Conservation (phyloP, 805 yeast genomes). For the Ogataea trehalophila region DNA sequence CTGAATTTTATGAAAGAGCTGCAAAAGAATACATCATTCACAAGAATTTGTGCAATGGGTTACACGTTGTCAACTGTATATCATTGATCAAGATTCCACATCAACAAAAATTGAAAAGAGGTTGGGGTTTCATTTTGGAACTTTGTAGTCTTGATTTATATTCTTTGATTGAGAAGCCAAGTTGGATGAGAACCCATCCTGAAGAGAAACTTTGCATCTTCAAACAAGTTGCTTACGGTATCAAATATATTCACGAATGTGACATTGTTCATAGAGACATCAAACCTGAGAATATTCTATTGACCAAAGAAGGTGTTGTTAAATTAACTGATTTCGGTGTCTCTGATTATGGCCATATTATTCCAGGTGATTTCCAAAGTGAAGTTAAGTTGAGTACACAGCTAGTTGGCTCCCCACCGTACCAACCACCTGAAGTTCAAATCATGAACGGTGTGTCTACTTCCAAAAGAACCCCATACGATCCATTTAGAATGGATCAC, state of each 20-base stretch:
- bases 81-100: slow-evolving; percentile 58
- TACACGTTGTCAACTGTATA: slow-evolving; percentile 60
- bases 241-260: slow-evolving; percentile 62
- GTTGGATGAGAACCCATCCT: slow-evolving; percentile 51
- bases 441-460: slow-evolving; percentile 35
- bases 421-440: slow-evolving; percentile 79
- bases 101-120: slow-evolving; percentile 49
- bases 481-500: slow-evolving; percentile 68
- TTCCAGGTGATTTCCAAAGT: slow-evolving; percentile 47
- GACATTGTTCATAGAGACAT: slow-evolving; percentile 91
- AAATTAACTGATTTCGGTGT: slow-evolving; percentile 95
- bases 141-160: slow-evolving; percentile 58
- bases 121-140: slow-evolving; percentile 80
- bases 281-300: slow-evolving; percentile 88
- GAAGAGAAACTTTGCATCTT: slow-evolving; percentile 64
- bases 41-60: slow-evolving; percentile 45
- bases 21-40: slow-evolving; percentile 67
- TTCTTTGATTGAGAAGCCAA: slow-evolving; percentile 50
- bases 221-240: slow-evolving; percentile 64
- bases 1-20: slow-evolving; percentile 69
- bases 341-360: slow-evolving; percentile 61
- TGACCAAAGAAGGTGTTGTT: slow-evolving; percentile 50
- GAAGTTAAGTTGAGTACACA: slow-evolving; percentile 38
- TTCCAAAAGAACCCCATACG: slow-evolving; percentile 35
- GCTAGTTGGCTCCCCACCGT: slow-evolving; percentile 81